Percentiles rank a stretch among this genome's conserved stretches.
phyloP scores from a whole-genome alignment of 2,329 filamentous ascomycete species.

The Fusarium siculi region DNA sequence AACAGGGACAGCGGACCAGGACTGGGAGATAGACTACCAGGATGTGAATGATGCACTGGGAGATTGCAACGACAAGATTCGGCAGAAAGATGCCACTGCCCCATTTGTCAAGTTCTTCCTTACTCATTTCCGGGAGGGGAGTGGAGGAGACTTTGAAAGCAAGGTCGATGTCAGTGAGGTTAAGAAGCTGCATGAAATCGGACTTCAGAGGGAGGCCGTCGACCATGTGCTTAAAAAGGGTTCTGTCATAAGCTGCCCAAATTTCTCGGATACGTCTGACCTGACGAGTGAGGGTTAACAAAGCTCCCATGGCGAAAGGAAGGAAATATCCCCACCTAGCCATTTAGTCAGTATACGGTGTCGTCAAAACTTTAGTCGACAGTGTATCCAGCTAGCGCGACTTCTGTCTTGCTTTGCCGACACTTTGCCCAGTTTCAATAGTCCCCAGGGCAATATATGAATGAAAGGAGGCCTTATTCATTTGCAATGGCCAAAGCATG shows the following conservation, averaged over 20 bases:
- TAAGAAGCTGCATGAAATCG: not conserved
- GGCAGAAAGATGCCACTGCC: not conserved
- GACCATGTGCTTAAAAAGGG: not conserved
- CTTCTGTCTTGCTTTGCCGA: not conserved
- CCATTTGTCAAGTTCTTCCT: constrained; percentile 22
- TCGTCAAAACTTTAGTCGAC: not conserved
- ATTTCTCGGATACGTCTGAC: fast-evolving
- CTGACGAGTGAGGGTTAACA: not conserved
- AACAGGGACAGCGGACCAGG: not conserved
- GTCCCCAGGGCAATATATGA: not conserved
- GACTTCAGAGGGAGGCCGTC: constrained; percentile 3
- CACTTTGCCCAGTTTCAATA: not conserved
- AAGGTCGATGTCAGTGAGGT: constrained; percentile 5
- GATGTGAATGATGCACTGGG: not conserved
- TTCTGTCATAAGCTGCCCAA: not conserved
- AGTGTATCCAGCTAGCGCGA: too few relatives aligned
- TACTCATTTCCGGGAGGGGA: constrained; percentile 11
- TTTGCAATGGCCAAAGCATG: fast-evolving
- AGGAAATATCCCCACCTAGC: fast-evolving
- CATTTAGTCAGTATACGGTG: not conserved
- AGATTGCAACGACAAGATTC: constrained; percentile 5
- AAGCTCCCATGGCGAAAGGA: too few relatives aligned
- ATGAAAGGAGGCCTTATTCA: not conserved
- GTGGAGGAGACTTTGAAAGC: constrained; percentile 4
- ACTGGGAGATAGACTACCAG: constrained; percentile 11